Evolutionary conservation across 2,329 filamentous ascomycete genomes (phyloP), one percentile per base, ranked within the genome.

Genomic region (Beauveria varroae): DNA sequence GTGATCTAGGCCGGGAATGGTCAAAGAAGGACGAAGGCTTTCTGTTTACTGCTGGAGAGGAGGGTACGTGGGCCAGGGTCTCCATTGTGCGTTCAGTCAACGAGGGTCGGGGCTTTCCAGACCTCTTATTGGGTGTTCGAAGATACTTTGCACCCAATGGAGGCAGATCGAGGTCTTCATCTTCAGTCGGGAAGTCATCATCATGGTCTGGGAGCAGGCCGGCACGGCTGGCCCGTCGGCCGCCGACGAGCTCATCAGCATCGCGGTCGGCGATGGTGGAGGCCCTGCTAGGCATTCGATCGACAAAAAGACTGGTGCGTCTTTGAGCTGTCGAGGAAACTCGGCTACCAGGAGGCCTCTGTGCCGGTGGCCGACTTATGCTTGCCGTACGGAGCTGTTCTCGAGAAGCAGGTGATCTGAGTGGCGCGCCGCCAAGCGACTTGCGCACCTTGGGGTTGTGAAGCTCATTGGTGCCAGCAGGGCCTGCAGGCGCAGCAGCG

Each of bases 51-150:
- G 84, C 84, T 5, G 93, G 92, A 0, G 92, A 95, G 0, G 90
- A 86, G 0, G 92, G 90, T 34, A 96, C 78, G 52, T 86, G 84
- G 3, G 91, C 83, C 6, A 97, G 77, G 0, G 91, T 96, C 71
- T 96, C 91, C 47, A 96, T 87, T 0, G 93, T 96, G 62, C 93
- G 81, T 67, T 97, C 93, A 0, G 89, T 86, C 4, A 97, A 78
- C 0, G 90, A 93, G 57, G 83, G 79, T 58, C 75, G 70, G 1
- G 75, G 69, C 37, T 73, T 72, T 26, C 63, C 64, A 34, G 65
- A 63, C 12, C 67, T 68, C 2, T 62, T 69, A 63, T 51, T 66
- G 64, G 62, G 66, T 66, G 55, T 68, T 61, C 10, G 67, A 62
- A 58, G 49, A 62, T 3, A 63, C 59, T 34, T 62, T 54, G 26